These are phyloP conservation scores for Waltiozyma sp. DNA, from an alignment of 1,139 yeast species.

Conservation along the genomic window DNA sequence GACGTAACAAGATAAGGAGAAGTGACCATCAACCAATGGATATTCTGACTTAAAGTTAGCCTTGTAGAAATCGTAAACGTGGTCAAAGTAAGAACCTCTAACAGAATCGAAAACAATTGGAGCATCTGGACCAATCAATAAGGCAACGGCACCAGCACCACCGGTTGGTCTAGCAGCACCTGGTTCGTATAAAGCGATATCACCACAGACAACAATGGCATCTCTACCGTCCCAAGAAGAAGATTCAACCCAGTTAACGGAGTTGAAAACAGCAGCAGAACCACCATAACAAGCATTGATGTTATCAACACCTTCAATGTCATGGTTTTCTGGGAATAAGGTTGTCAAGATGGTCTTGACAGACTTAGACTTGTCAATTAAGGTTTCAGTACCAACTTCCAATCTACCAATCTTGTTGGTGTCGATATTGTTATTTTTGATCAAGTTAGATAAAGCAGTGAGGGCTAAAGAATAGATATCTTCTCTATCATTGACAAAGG, in stretches of 20 bases:
- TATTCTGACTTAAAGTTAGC: conserved; percentile 95
- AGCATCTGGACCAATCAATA: conserved; percentile 95
- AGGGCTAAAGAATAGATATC: conserved; percentile 88
- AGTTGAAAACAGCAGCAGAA: conserved; percentile 87
- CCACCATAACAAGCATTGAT: conserved; percentile 99
- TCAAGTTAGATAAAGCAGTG: conserved; percentile 69
- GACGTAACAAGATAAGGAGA: conserved; percentile 86
- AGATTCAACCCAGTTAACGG: conserved; percentile 94
- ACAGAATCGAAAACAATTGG: conserved; percentile 85
- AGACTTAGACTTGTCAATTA: conserved; percentile 93
- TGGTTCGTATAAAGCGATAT: conserved; percentile 92
- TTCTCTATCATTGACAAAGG: conserved; percentile 94
- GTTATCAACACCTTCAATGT: conserved; percentile 94
- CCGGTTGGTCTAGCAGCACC: conserved; percentile 99
- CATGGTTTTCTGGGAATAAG: conserved; percentile 78
- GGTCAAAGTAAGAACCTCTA: conserved; percentile 91
- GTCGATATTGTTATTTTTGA: conserved; percentile 76
- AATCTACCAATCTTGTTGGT: conserved; percentile 78
- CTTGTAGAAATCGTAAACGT: conserved; percentile 95
- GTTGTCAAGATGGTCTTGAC: conserved; percentile 96
- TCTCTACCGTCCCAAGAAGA: conserved; percentile 98
- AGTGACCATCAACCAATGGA: conserved; percentile 97
- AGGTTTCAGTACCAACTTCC: conserved; percentile 98
- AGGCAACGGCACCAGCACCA: conserved; percentile 96
- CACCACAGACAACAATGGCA: conserved; percentile 95